These are phyloP conservation scores for Daldinia decipiens DNA, from an alignment of 495 filamentous ascomycete species.

Conservation along the genomic window DNA sequence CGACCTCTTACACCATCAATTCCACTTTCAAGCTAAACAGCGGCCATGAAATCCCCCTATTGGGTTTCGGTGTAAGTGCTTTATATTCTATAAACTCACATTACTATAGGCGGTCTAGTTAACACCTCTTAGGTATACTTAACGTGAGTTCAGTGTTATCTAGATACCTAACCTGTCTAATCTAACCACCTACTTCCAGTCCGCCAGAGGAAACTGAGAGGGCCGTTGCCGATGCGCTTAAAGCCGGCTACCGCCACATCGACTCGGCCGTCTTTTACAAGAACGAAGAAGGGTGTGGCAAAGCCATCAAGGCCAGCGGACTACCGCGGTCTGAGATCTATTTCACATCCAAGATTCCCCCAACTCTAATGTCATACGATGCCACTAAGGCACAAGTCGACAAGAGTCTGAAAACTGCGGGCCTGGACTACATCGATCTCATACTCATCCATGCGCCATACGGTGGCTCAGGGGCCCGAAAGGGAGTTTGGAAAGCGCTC, in stretches of 20 bases:
- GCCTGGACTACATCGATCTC: conserved; percentile 71
- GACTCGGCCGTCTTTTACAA: conserved; percentile 77
- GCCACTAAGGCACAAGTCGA: conserved; percentile 61
- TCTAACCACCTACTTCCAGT: conserved; percentile 33
- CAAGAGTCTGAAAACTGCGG: conserved; percentile 61
- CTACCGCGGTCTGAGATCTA: conserved; percentile 72
- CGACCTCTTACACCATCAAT: conserved; percentile 65
- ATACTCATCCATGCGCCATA: conserved; percentile 71
- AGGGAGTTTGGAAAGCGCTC: conserved; percentile 72
- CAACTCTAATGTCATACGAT: conserved; percentile 57
- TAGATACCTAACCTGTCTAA: conserved; percentile 3
- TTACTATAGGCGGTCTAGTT: conserved; percentile 1
- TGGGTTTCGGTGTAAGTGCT: conserved; percentile 77
- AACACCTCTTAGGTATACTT: conserved; percentile 70
- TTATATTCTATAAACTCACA: not conserved
- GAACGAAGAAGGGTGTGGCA: conserved; percentile 73
- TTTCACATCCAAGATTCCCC: conserved; percentile 77
- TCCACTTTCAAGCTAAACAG: conserved; percentile 76
- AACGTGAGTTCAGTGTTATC: conserved; percentile 62
- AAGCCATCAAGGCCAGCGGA: conserved; percentile 66
- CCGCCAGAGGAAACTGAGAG: conserved; percentile 53
- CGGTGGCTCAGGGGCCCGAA: conserved; percentile 64
- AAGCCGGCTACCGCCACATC: conserved; percentile 78
- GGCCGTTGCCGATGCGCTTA: conserved; percentile 68
- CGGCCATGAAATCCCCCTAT: conserved; percentile 77